Base-by-base conservation (phyloP, 202 grass and related monocot genomes). In the Alloteropsis angusta region DNA sequence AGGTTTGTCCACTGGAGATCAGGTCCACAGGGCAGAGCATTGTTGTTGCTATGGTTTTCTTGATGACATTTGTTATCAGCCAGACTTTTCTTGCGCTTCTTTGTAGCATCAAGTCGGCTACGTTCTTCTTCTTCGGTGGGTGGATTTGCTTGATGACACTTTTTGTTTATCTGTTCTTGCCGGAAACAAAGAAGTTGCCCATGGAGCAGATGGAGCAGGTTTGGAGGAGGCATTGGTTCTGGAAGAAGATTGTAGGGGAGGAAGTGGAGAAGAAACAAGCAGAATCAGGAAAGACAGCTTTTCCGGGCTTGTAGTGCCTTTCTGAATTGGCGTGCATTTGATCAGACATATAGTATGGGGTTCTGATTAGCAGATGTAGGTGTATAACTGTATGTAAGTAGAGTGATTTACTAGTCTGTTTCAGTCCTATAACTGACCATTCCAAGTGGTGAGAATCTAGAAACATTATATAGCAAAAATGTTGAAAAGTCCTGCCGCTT, bases 191-290 rank as follows among this genome's bases (percentile, higher is more conserved):
- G 84, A 77, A 53, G 61, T 32, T 94, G 38, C 88, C 92, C 10
- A 69, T 94, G 80, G 92, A 94, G 86, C 86, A 89, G 73, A 85
- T 94, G 73, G 84, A 91, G 18, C 88, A 87, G 61, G 23, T 94
- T 15, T 91, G 88, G 86, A 78, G 68, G 81, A 76, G 65, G 69
- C 92, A 94, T 74, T 84, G 88, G 81, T 91, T 94, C 69, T 94
- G 92, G 92, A 91, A 91, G 77, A 85, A 42, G 50, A 72, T 83
- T 77, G 73, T 89, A 11, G 70, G 67, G 50, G 81, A 85, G 30
- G 80, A 84, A 42, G 71, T 42, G 25, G 81, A 66, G 38, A 22
- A 43, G 45, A 37, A 60, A 82, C 36, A 54, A 52, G 44, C 50
- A 59, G 46, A 10, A n/a, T 28, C 43, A 47, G 7, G 3, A 17